Conservation (phyloP, 345 rosid species). For the Linum lewisii region DNA sequence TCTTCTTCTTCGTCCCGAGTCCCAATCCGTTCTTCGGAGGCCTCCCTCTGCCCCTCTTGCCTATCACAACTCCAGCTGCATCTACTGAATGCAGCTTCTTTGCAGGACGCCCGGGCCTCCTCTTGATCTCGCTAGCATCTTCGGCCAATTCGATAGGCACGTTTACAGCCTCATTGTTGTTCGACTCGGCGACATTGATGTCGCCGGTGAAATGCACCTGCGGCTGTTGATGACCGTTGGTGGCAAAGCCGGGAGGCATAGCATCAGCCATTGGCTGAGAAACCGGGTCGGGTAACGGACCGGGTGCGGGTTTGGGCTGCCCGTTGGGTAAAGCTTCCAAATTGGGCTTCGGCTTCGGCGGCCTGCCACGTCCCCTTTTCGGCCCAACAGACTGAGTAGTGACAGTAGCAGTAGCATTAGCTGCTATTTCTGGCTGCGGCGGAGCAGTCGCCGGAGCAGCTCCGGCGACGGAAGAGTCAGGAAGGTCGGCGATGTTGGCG, state of each 20-base stretch:
- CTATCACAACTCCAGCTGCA: conserved; percentile 2
- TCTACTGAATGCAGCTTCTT: conserved; percentile 20
- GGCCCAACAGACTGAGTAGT: conserved; percentile 19
- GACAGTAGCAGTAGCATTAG: conserved; percentile 10
- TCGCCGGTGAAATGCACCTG: not conserved
- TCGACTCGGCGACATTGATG: not conserved
- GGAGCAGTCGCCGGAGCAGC: conserved; percentile 2
- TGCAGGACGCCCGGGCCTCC: conserved; percentile 35
- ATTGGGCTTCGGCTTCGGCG: conserved; percentile 42
- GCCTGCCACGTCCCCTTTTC: conserved; percentile 63
- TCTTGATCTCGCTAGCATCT: conserved; percentile 11
- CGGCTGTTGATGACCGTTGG: not conserved
- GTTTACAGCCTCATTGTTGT: not conserved
- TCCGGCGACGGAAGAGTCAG: not conserved
- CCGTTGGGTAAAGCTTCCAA: not conserved
- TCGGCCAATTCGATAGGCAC: conserved; percentile 6
- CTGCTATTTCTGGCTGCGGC: not conserved
- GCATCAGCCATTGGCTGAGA: not conserved
- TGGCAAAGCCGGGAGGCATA: not conserved
- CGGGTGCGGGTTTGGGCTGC: not conserved
- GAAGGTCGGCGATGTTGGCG: not conserved
- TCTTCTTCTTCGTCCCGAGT: conserved; percentile 12
- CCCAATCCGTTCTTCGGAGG: conserved; percentile 23
- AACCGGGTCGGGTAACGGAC: not conserved
- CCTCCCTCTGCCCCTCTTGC: conserved; percentile 31